Conservation (phyloP, 768 basidiomycete genomes). For the Polyporus arcularius region DNA sequence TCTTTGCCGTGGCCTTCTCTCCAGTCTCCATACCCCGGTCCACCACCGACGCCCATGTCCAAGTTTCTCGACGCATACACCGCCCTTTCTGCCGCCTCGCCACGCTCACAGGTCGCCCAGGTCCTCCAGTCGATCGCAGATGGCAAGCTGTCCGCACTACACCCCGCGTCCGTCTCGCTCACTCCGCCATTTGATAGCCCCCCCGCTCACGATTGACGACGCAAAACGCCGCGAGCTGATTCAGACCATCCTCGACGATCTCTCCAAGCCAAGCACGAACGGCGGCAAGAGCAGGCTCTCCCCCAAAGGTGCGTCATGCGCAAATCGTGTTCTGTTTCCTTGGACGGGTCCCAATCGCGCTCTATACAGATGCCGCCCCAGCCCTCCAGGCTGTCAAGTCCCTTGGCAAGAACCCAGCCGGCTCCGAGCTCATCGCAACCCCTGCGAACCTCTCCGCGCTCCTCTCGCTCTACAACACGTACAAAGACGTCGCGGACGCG, state of each 20-base stretch:
- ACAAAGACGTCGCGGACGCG: slow-evolving; percentile 61
- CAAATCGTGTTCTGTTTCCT: slow-evolving; percentile 4
- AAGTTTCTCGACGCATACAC: slow-evolving; percentile 48
- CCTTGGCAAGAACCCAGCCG: slow-evolving; percentile 69
- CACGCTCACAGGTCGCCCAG: slow-evolving; percentile 44
- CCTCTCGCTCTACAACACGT: slow-evolving; percentile 48
- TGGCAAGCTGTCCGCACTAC: slow-evolving; percentile 37
- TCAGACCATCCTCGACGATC: slow-evolving; percentile 32
- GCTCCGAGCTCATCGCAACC: slow-evolving; percentile 61
- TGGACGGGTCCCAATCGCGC: slow-evolving; percentile 1
- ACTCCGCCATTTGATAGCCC: slow-evolving; percentile 35
- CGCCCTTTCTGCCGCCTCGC: slow-evolving; percentile 48
- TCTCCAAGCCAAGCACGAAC: slow-evolving; percentile 28
- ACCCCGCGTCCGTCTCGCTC: slow-evolving; percentile 2
- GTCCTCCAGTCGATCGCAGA: slow-evolving; percentile 54
- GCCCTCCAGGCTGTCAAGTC: slow-evolving; percentile 75
- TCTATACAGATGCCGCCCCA: slow-evolving; percentile 58
- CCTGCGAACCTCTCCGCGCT: slow-evolving; percentile 58
- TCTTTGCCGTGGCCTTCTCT: slow-evolving; percentile 9
- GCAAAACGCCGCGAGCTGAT: slow-evolving; percentile 56
- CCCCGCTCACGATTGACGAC: slow-evolving; percentile 49
- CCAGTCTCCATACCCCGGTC: neutral
- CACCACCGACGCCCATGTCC: slow-evolving; percentile 38
- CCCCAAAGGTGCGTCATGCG: slow-evolving; percentile 50
- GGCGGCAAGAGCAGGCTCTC: slow-evolving; percentile 49